Evolutionary conservation across 805 yeast species (phyloP).

Genomic region (Naumovozyma baii): DNA sequence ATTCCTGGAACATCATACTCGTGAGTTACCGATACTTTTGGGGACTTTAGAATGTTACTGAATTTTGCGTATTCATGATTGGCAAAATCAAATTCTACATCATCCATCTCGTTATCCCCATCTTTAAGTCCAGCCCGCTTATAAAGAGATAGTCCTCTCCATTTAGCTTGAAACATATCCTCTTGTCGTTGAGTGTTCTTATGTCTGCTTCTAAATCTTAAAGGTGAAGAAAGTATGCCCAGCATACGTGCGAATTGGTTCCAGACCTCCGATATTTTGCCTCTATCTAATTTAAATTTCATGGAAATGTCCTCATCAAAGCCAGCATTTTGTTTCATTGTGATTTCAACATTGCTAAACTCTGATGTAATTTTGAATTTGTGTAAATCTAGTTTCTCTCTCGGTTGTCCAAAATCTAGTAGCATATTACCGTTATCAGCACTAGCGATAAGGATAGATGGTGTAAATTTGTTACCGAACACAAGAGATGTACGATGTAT

Average conservation of each 20-base stretch:
- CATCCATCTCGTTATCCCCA: slow-evolving; percentile 26
- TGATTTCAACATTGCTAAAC: slow-evolving; percentile 45
- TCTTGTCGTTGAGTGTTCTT: slow-evolving; percentile 4
- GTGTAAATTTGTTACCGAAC: slow-evolving; percentile 71
- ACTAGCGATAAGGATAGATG: slow-evolving; percentile 58
- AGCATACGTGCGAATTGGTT: slow-evolving; percentile 10
- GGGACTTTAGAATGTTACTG: slow-evolving; percentile 57
- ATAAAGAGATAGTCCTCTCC: slow-evolving; percentile 78
- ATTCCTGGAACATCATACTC: slow-evolving; percentile 66
- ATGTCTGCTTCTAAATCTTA: slow-evolving; percentile 2
- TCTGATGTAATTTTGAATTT: slow-evolving; percentile 38
- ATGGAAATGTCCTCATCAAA: slow-evolving; percentile 34
- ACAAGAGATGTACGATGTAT: slow-evolving; percentile 63
- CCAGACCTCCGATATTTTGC: slow-evolving; percentile 20
- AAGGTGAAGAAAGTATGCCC: slow-evolving; percentile 6
- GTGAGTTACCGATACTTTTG: slow-evolving; percentile 44
- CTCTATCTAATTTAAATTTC: slow-evolving; percentile 13
- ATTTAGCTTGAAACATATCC: slow-evolving; percentile 30
- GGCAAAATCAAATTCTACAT: slow-evolving; percentile 25
- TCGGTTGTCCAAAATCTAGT: slow-evolving; percentile 44
- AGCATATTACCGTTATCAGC: slow-evolving; percentile 45
- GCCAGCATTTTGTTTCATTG: slow-evolving; percentile 63
- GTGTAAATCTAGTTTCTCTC: slow-evolving; percentile 49
- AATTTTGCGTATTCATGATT: slow-evolving; percentile 74
- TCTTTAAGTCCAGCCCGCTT: slow-evolving; percentile 31